phyloP scores from a whole-genome alignment of 2,329 filamentous ascomycete species.

The Aureobasidium uvarum region DNA sequence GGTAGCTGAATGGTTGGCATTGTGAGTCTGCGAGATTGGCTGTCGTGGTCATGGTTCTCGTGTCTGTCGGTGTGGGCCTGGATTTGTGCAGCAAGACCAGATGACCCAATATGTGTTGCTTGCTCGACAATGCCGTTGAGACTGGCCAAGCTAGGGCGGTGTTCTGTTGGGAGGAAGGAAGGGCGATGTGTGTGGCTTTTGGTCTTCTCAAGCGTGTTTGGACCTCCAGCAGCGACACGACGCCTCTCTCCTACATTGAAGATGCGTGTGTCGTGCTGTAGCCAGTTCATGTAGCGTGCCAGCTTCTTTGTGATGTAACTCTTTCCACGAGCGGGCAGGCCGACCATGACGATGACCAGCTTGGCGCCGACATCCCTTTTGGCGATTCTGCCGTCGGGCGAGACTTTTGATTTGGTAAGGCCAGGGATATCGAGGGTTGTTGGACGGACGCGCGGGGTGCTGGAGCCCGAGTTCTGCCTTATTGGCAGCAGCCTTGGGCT shows the following conservation, averaged over 20 bases:
- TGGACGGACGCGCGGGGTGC: conserved; percentile 79
- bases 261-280: conserved; percentile 91
- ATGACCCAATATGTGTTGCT: conserved; percentile 31
- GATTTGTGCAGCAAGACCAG: conserved; percentile 53
- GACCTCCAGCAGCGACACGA: conserved; percentile 69
- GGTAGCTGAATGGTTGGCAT: conserved; percentile 18
- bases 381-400: conserved; percentile 90
- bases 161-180: conserved; percentile 28
- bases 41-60: not conserved
- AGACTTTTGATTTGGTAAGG: conserved; percentile 91
- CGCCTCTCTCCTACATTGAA: conserved; percentile 97
- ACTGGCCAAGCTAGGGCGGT: conserved; percentile 31
- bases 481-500: conserved; percentile 62
- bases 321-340: conserved; percentile 89
- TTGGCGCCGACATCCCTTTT: conserved; percentile 94
- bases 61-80: conserved; percentile 56
- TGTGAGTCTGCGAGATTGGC: not conserved
- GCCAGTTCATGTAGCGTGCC: conserved; percentile 91
- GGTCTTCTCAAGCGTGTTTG: conserved; percentile 38
- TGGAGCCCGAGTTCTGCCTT: conserved; percentile 70
- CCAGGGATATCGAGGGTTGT: conserved; percentile 97
- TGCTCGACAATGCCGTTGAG: conserved; percentile 32
- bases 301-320: conserved; percentile 99
- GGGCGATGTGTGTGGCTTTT: conserved; percentile 31
- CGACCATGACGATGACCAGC: conserved; percentile 97